A percentile compares a stretch with the other conserved stretches of the same genome.
Conservation (phyloP, 768 basidiomycete genomes). For the Amanita polypyramis region DNA sequence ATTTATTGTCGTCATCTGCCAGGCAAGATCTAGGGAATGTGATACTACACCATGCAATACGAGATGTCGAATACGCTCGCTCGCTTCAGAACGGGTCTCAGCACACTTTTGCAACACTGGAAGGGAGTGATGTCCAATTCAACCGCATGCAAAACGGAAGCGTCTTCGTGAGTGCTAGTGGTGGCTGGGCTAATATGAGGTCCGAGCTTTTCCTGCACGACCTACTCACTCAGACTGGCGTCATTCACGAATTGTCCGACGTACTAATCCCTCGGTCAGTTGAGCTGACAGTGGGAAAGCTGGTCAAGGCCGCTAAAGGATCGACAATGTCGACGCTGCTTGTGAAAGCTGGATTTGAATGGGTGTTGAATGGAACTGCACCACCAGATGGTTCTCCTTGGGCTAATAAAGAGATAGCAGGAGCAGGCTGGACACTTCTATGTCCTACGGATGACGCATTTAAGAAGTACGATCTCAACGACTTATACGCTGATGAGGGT, state of each 20-base stretch:
- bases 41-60: conserved; percentile 79
- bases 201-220: conserved; percentile 49
- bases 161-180: conserved; percentile 51
- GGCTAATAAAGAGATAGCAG: conserved; percentile 38
- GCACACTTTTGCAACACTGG: conserved; percentile 70
- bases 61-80: conserved; percentile 62
- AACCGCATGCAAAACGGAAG: conserved; percentile 44
- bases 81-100: conserved; percentile 53
- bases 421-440: conserved; percentile 74
- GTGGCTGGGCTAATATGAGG: conserved; percentile 70
- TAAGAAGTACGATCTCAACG: conserved; percentile 74
- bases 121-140: conserved; percentile 74
- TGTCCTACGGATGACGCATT: conserved; percentile 92
- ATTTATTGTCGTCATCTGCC: conserved; percentile 71
- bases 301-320: conserved; percentile 81
- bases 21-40: conserved; percentile 76
- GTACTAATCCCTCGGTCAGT: conserved; percentile 82
- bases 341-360: conserved; percentile 76
- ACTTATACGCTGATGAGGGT: conserved; percentile 47
- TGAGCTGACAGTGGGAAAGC: conserved; percentile 78
- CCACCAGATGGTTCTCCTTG: conserved; percentile 65
- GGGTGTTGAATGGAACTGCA: conserved; percentile 80
- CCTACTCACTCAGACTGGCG: conserved; percentile 79
- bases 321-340: conserved; percentile 83
- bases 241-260: conserved; percentile 81